A percentile compares a stretch with the other conserved stretches of the same genome.
These are phyloP conservation scores for Mitragyna speciosa DNA, from an alignment of 257 asterid genomes.

Conservation along the genomic window DNA sequence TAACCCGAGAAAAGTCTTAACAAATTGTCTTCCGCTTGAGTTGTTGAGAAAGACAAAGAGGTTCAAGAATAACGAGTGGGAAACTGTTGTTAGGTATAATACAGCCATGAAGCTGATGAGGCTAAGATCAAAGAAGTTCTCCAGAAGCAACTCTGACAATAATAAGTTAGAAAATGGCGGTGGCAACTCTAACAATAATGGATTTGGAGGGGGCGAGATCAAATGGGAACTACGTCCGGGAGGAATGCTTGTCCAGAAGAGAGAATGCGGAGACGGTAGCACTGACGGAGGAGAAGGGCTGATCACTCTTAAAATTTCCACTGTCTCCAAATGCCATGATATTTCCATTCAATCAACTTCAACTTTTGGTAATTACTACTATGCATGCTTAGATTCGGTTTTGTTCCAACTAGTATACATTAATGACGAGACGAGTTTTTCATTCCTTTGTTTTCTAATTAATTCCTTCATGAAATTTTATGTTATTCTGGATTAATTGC, in stretches of 20 bases:
- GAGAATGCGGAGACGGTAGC: conserved; percentile 42
- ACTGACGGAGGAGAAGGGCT: conserved; percentile 36
- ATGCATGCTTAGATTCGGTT: too few relatives aligned
- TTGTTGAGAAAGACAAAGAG: neutral
- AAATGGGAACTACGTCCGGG: conserved; percentile 88
- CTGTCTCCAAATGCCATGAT: conserved; percentile 56
- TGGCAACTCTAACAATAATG: neutral
- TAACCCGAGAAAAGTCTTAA: conserved; percentile 26
- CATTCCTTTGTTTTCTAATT: neutral
- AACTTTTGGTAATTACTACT: conserved; percentile 59
- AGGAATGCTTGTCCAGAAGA: conserved; percentile 80
- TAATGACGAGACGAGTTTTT: neutral
- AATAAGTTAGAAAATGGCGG: conserved; percentile 26
- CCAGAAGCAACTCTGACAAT: conserved; percentile 44
- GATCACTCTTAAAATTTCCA: conserved; percentile 61
- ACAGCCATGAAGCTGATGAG: conserved; percentile 47
- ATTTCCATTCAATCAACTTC: conserved; percentile 61
- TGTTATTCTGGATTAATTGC: neutral
- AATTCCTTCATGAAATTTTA: too few relatives aligned
- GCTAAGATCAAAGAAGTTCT: conserved; percentile 62
- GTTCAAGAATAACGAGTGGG: neutral
- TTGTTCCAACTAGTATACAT: neutral
- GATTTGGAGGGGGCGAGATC: conserved; percentile 37
- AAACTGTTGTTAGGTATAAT: neutral
- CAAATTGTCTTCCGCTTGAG: neutral